These are phyloP conservation scores for Candida nanaspora DNA, from an alignment of 805 yeast species.

Conservation along the genomic window DNA sequence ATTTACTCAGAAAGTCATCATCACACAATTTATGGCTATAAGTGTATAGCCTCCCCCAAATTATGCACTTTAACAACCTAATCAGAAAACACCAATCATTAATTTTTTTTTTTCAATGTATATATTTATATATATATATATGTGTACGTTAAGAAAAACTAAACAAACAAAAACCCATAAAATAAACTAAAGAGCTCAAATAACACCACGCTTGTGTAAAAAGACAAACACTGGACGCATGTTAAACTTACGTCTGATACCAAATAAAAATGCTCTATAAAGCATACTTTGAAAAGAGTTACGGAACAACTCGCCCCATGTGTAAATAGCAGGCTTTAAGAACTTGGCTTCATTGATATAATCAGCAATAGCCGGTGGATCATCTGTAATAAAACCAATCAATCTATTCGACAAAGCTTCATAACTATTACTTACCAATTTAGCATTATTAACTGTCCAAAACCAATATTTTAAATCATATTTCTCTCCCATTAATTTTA, in stretches of 20 bases:
- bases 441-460: conserved; percentile 28
- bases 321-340: neutral
- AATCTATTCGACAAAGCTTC: conserved; percentile 8
- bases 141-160: too few species aligned
- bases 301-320: neutral
- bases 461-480: conserved; percentile 24
- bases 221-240: conserved; percentile 8
- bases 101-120: too few species aligned
- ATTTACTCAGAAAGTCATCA: too few species aligned
- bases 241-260: conserved; percentile 15
- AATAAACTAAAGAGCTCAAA: conserved; percentile 5
- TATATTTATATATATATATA: too few species aligned
- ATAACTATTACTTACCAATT: conserved; percentile 14
- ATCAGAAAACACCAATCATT: too few species aligned
- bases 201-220: conserved; percentile 15
- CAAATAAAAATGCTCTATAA: conserved; percentile 8
- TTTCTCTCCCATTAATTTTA: neutral
- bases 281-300: neutral
- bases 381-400: conserved; percentile 16
- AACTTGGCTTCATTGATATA: neutral
- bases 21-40: too few species aligned
- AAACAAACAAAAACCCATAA: neutral
- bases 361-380: conserved; percentile 4
- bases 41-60: too few species aligned
- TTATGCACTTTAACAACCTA: too few species aligned